Base-by-base conservation (phyloP, 192 early-diverging fungal species). In the Linnemannia elongata region DNA sequence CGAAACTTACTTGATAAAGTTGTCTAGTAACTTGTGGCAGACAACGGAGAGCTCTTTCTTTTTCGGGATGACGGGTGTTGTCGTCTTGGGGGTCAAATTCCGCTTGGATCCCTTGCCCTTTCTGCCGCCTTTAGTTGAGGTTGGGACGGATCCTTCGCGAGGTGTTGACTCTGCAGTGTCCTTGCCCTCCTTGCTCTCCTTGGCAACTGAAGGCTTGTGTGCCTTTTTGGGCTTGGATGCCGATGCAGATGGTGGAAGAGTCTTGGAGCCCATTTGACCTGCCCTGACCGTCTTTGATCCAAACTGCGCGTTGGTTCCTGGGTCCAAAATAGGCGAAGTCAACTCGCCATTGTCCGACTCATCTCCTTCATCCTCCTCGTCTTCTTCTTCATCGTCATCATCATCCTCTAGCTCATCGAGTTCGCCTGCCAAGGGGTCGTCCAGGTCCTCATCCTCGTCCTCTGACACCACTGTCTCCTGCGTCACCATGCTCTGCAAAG, bases 41-140 rank as follows among this genome's bases (percentile, higher is more conserved):
- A 94, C 89, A 33, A 92, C 89, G 55, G 92, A 92, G 42, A 97
- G 88, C 78, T 93, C 91, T 52, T 90, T 92, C 84, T 90, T 92
- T 55, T 89, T 89, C 7, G 90, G 83, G 7, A 39, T n/a, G 5
- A 77, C 82, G 20, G 89, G 79, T 49, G 82, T 87, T 57, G 80
- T 75, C 78, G 82, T 83, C 60, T 66, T 82, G 27, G 90, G 86
- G 35, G 79, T 88, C 72, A 83, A 63, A 5, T 69, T 69, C 44
- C 89, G 75, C 75, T 91, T 83, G 22, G 76, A 69, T 36, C 49
- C 77, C 42, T 73, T 87, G 47, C 77, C 76, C 81, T 85, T 88
- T n/a, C 68, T 76, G 33, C 72, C 74, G 39, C 66, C 39, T 45
- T 45, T 81, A 27, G 12, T 47, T 17, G 68, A 27, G 17, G 66